These are phyloP conservation scores for Liquidambar formosana DNA, from an alignment of 164 flowering plant genomes.

Conservation along the genomic window DNA sequence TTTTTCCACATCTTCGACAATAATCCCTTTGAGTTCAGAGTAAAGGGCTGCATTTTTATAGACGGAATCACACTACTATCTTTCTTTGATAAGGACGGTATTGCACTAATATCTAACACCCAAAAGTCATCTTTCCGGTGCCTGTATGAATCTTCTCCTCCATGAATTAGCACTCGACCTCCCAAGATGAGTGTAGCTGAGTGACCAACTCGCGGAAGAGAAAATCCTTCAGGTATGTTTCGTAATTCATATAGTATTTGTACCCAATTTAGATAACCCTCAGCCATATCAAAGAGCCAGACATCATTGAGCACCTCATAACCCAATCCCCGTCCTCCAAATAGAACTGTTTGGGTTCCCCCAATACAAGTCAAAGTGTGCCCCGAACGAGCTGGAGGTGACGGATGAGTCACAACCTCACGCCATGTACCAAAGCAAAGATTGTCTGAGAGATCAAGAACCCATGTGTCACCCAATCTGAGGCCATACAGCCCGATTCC, in stretches of 20 bases:
- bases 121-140: constrained; percentile 81
- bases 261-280: constrained; percentile 50
- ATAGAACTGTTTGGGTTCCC: constrained; percentile 45
- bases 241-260: constrained; percentile 43
- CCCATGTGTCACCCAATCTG: constrained; percentile 79
- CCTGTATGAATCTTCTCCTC: constrained; percentile 87
- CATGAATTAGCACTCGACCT: constrained; percentile 65
- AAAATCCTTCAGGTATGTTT: constrained; percentile 46
- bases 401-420: constrained; percentile 45
- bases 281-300: constrained; percentile 66
- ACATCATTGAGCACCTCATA: constrained; percentile 82
- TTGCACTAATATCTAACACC: constrained; percentile 62
- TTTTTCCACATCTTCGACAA: constrained; percentile 61
- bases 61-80: constrained; percentile 45
- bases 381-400: constrained; percentile 92
- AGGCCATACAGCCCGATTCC: constrained; percentile 74
- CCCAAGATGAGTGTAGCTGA: constrained; percentile 82
- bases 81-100: too few species aligned
- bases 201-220: constrained; percentile 89
- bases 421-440: constrained; percentile 55
- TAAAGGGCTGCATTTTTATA: constrained; percentile 18
- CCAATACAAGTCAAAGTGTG: constrained; percentile 79
- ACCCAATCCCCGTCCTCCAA: constrained; percentile 88
- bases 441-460: constrained; percentile 65
- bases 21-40: constrained; percentile 17